Percentiles rank a stretch among this genome's conserved stretches.
Evolutionary conservation across 192 early-diverging fungal species (phyloP).

Genomic region (Mortierella hygrophila): DNA sequence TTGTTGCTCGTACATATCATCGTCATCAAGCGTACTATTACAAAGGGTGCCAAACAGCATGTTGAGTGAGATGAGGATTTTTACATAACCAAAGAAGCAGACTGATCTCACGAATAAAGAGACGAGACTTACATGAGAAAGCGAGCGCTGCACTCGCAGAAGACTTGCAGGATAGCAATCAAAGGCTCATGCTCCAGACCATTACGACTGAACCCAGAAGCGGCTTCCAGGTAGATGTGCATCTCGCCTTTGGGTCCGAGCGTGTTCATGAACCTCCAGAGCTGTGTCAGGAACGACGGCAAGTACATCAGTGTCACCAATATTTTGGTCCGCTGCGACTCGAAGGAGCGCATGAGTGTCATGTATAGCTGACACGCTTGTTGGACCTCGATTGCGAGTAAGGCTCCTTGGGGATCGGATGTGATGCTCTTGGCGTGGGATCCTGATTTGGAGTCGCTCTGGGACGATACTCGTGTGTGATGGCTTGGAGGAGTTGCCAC

Average conservation of each 20-base stretch:
- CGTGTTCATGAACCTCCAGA: slow-evolving; percentile 70
- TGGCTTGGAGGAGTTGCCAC: neutral
- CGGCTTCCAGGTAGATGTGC: slow-evolving; percentile 68
- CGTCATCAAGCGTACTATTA: slow-evolving; percentile 69
- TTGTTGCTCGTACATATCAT: slow-evolving; percentile 74
- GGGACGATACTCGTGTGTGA: slow-evolving; percentile 3
- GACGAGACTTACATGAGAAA: slow-evolving; percentile 67
- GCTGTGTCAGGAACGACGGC: slow-evolving; percentile 61
- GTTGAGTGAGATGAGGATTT: neutral
- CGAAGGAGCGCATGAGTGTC: slow-evolving; percentile 53
- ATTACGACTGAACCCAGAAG: slow-evolving; percentile 53
- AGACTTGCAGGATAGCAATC: slow-evolving; percentile 69
- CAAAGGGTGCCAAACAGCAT: neutral
- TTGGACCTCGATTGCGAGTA: slow-evolving; percentile 63
- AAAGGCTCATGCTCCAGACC: slow-evolving; percentile 67
- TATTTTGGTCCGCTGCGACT: slow-evolving; percentile 60
- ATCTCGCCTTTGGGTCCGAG: slow-evolving; percentile 70
- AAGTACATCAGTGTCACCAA: slow-evolving; percentile 66
- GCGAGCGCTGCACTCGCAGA: slow-evolving; percentile 70
- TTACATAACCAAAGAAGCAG: neutral
- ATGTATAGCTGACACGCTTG: slow-evolving; percentile 58
- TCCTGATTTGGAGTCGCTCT: neutral
- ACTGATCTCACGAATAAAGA: neutral
- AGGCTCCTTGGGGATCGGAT: slow-evolving; percentile 29
- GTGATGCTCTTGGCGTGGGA: neutral